Evolutionary conservation across 2,329 filamentous ascomycete genomes (phyloP).

Genomic region (Diaporthe helianthi): DNA sequence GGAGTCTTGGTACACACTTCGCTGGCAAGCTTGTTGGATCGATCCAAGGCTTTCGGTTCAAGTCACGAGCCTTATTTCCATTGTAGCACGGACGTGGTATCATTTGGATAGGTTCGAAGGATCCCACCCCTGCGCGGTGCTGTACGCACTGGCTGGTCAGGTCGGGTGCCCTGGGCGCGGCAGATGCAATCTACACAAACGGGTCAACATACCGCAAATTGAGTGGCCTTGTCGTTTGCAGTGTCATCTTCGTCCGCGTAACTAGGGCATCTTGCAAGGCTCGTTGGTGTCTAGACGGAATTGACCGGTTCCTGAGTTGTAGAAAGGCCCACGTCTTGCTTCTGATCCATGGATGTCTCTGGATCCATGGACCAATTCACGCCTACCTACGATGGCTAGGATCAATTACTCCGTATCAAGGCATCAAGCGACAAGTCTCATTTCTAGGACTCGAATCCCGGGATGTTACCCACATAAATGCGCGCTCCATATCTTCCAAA

Average conservation of each 20-base stretch:
- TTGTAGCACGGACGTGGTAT: constrained; percentile 7
- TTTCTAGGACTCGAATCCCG: not conserved
- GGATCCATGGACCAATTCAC: not conserved
- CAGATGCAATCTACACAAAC: not conserved
- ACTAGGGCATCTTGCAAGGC: not conserved
- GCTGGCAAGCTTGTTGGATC: constrained; percentile 12
- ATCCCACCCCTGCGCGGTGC: not conserved
- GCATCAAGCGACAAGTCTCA: not conserved
- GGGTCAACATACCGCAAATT: not conserved
- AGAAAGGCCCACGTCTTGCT: not conserved
- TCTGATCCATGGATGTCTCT: no score
- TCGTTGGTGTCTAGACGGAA: not conserved
- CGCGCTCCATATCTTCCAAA: not conserved
- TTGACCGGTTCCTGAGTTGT: not conserved
- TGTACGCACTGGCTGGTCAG: not conserved
- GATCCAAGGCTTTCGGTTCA: not conserved
- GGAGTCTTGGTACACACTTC: constrained; percentile 7
- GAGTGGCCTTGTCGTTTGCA: not conserved
- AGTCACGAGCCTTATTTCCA: not conserved
- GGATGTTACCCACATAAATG: not conserved
- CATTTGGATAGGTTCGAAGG: constrained; percentile 17
- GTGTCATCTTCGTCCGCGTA: not conserved
- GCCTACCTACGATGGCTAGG: not conserved
- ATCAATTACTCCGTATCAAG: not conserved
- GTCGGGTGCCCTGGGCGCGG: not conserved